Evolutionary conservation across 164 flowering plant species (phyloP).

Genomic region (Tetracentron sinense): DNA sequence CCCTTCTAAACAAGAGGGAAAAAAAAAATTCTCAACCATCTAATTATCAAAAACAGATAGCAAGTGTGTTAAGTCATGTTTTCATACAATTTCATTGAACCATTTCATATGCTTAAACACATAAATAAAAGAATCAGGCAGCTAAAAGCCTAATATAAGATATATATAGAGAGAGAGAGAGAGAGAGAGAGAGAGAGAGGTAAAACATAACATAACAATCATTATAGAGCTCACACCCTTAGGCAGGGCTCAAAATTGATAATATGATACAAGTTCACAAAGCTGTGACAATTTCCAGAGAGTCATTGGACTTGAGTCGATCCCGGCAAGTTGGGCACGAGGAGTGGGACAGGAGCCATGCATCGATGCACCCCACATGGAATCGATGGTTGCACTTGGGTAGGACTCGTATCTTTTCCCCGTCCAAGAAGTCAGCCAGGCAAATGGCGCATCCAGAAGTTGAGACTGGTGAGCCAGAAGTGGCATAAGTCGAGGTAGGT

Average conservation of each 20-base stretch:
- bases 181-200: too few species aligned
- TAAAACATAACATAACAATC: not conserved
- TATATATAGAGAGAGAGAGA: too few species aligned
- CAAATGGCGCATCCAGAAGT: conserved; percentile 35
- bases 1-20: too few species aligned
- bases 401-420: conserved; percentile 29
- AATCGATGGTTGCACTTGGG: conserved; percentile 36
- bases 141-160: too few species aligned
- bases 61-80: too few species aligned
- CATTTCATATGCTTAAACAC: too few species aligned
- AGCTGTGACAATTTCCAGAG: conserved; percentile 10
- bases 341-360: conserved; percentile 38
- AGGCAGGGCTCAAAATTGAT: not conserved
- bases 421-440: conserved; percentile 30
- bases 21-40: too few species aligned
- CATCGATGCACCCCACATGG: conserved; percentile 37
- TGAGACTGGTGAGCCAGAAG: conserved; percentile 12
- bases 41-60: too few species aligned
- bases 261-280: not conserved
- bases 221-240: not conserved
- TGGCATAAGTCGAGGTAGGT: conserved; percentile 31
- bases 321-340: conserved; percentile 42
- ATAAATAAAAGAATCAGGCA: too few species aligned
- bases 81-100: too few species aligned
- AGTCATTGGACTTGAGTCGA: conserved; percentile 10